Evolutionary conservation across 768 basidiomycete species (phyloP).

Genomic region (Xerocomellus chrysenteron): DNA sequence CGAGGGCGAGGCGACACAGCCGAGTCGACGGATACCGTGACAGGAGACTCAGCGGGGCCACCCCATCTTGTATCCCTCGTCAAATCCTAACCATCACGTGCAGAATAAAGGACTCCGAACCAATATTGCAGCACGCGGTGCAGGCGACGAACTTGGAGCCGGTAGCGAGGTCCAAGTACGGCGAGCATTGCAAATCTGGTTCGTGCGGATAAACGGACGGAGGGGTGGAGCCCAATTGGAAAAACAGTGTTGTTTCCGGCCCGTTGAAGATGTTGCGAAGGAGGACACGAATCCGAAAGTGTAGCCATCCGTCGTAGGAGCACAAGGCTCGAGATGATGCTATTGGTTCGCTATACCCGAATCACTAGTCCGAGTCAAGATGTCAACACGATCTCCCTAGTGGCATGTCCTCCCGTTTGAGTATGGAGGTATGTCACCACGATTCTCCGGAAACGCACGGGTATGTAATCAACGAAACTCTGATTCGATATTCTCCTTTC

Average conservation of each 20-base stretch:
- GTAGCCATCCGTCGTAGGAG: background rate
- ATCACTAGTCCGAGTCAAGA: no score
- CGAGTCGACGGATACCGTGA: constrained; percentile 54
- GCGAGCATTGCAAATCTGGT: constrained; percentile 81
- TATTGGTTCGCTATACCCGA: no score
- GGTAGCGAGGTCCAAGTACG: constrained; percentile 37
- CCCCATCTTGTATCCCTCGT: constrained; percentile 65
- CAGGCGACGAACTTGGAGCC: constrained; percentile 17
- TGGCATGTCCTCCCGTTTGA: no score
- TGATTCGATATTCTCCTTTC: no score
- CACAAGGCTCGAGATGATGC: no score
- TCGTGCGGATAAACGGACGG: constrained; percentile 69
- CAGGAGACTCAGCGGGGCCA: constrained; percentile 51
- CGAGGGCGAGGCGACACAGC: constrained; percentile 36
- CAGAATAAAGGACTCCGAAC: constrained; percentile 1
- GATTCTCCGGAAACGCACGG: no score
- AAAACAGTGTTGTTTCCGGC: constrained; percentile 55
- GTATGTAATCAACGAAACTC: no score
- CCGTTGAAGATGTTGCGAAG: no score
- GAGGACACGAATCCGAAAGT: no score
- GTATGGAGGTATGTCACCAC: no score
- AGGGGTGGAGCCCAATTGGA: constrained; percentile 78
- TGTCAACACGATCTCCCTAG: no score
- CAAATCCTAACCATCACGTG: constrained; percentile 35
- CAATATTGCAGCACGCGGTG: background rate